Conservation (phyloP, 441 rosid genomes). For the Iberis amara region DNA sequence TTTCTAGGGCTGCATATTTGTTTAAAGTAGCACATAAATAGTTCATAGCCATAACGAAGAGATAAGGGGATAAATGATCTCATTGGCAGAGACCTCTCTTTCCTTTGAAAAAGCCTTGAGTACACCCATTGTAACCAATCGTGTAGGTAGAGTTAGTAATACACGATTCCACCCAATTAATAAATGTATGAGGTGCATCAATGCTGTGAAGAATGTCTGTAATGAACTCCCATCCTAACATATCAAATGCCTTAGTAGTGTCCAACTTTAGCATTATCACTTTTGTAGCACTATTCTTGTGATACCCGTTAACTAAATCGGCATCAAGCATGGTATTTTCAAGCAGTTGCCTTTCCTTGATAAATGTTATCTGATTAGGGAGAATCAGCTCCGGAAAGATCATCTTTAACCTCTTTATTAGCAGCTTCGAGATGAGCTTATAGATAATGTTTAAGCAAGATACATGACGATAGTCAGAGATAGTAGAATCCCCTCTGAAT, state of each 20-base stretch:
- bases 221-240: background rate
- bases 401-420: background rate
- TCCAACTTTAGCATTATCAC: background rate
- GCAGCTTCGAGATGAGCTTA: background rate
- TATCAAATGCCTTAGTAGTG: background rate
- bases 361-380: background rate
- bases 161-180: background rate
- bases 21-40: background rate
- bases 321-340: background rate
- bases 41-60: background rate
- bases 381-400: background rate
- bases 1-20: background rate
- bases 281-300: background rate
- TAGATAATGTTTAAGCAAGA: background rate
- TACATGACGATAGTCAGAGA: background rate
- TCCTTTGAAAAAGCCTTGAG: background rate
- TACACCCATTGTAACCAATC: background rate
- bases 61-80: background rate
- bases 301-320: background rate
- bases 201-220: background rate
- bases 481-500: background rate
- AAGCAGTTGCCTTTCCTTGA: background rate
- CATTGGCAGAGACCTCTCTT: background rate
- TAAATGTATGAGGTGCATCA: background rate
- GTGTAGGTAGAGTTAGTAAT: background rate